These are phyloP conservation scores for Blastocystis sp. DNA, from an alignment of 352 stramenopile species.

Conservation along the genomic window DNA sequence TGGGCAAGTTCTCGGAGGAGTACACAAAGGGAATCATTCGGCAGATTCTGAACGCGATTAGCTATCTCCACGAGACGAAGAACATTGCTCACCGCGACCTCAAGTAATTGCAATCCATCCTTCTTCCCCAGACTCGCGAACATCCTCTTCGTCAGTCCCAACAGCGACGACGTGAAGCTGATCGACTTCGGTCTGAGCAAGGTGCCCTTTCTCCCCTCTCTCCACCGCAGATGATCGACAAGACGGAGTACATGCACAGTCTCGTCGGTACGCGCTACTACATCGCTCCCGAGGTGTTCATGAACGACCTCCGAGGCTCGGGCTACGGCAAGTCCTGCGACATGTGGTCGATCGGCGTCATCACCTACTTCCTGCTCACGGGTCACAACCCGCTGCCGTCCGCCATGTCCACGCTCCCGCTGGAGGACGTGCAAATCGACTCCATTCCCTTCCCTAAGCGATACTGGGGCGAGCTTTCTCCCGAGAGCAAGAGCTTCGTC, in stretches of 20 bases:
- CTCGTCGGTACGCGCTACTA: conserved; percentile 46
- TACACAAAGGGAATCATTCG: conserved; percentile 18
- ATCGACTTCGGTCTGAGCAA: conserved; percentile 54
- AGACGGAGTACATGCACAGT: conserved; percentile 65
- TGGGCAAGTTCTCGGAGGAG: conserved; percentile 25
- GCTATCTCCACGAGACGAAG: conserved; percentile 40
- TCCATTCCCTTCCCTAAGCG: background rate
- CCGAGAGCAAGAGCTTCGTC: background rate
- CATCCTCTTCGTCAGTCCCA: conserved; percentile 21
- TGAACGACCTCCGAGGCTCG: conserved; percentile 65
- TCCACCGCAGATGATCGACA: conserved; percentile 68
- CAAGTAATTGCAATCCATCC: background rate
- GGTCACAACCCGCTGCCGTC: conserved; percentile 4
- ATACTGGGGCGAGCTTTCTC: background rate
- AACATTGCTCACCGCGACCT: conserved; percentile 38
- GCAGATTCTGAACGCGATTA: conserved; percentile 27
- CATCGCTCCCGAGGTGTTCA: conserved; percentile 41
- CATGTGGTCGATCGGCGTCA: conserved; percentile 38
- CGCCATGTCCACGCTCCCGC: background rate
- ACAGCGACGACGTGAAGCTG: conserved; percentile 48
- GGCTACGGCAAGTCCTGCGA: conserved; percentile 38
- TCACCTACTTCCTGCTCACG: conserved; percentile 26
- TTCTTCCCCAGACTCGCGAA: conserved; percentile 57
- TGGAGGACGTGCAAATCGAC: background rate
- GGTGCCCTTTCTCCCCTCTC: background rate